These are phyloP conservation scores for Zygosaccharomyces bisporus DNA, from an alignment of 805 yeast genomes.

Conservation along the genomic window DNA sequence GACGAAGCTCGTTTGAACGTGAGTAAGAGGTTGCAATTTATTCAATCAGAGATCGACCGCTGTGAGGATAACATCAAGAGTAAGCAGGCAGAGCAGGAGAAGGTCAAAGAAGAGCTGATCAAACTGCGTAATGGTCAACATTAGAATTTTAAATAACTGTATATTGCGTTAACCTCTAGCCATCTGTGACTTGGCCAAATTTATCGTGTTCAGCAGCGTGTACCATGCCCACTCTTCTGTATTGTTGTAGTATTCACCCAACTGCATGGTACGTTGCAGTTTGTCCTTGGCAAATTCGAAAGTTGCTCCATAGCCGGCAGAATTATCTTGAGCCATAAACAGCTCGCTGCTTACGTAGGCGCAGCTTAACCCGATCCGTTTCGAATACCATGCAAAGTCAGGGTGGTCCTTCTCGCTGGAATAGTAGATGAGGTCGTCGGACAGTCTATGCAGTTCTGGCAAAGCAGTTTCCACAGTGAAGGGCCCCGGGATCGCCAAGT, in stretches of 20 bases:
- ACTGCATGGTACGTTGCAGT: constrained; percentile 47
- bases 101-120: constrained; percentile 52
- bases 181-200: constrained; percentile 67
- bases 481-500: constrained; percentile 57
- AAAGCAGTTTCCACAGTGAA: constrained; percentile 51
- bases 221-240: constrained; percentile 76
- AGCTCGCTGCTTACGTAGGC: constrained; percentile 73
- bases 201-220: constrained; percentile 56
- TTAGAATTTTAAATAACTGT: neutral
- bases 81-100: constrained; percentile 54
- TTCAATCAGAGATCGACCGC: constrained; percentile 68
- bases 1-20: constrained; percentile 81
- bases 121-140: constrained; percentile 34
- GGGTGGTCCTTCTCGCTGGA: constrained; percentile 70
- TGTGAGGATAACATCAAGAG: constrained; percentile 67
- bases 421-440: constrained; percentile 78
- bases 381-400: constrained; percentile 92
- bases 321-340: constrained; percentile 73
- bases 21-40: constrained; percentile 84
- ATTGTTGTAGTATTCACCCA: constrained; percentile 59
- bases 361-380: constrained; percentile 65
- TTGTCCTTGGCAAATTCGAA: constrained; percentile 58
- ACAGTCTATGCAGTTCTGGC: constrained; percentile 65
- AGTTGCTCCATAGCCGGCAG: constrained; percentile 54
- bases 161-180: constrained; percentile 40